Percentiles rank a stretch among this genome's conserved stretches.
Evolutionary conservation across 768 basidiomycete genomes (phyloP).

Genomic region (Tricholoma furcatifolium): DNA sequence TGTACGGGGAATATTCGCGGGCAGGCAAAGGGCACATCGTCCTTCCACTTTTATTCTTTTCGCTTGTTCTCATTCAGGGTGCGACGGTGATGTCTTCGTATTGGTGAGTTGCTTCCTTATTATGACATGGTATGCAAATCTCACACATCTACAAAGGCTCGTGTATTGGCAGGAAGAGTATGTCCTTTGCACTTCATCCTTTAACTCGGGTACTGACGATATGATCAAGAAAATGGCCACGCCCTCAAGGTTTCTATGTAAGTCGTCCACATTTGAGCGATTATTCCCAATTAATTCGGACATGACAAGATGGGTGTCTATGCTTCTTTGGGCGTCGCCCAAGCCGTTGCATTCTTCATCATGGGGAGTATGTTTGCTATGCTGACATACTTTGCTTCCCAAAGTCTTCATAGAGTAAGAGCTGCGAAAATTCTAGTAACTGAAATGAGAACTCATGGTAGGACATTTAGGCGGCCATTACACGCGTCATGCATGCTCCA

Average conservation of each 20-base stretch:
- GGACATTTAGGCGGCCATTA: slow-evolving; percentile 49
- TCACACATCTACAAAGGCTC: slow-evolving; percentile 44
- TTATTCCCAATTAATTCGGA: background rate
- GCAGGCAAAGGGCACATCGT: slow-evolving; percentile 69
- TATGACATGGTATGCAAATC: background rate
- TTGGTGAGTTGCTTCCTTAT: slow-evolving; percentile 46
- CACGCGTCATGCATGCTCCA: slow-evolving; percentile 77
- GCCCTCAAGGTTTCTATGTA: slow-evolving; percentile 70
- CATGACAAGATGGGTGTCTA: slow-evolving; percentile 76
- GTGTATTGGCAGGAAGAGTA: slow-evolving; percentile 82
- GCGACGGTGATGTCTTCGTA: slow-evolving; percentile 71
- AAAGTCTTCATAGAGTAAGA: slow-evolving; percentile 57
- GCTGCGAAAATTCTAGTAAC: background rate
- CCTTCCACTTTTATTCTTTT: slow-evolving; percentile 61
- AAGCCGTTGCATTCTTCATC: slow-evolving; percentile 66
- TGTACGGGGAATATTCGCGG: slow-evolving; percentile 61
- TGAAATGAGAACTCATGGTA: background rate
- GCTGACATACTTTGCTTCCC: slow-evolving; percentile 78
- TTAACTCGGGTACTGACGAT: slow-evolving; percentile 9
- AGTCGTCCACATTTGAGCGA: slow-evolving; percentile 16
- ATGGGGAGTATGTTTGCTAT: slow-evolving; percentile 65
- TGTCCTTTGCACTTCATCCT: slow-evolving; percentile 15
- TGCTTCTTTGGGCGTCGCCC: slow-evolving; percentile 66
- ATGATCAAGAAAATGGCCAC: slow-evolving; percentile 43
- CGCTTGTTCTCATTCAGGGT: slow-evolving; percentile 66